Percentiles rank a stretch among this genome's conserved stretches.
These are phyloP conservation scores for Saccharomyces hybrid DNA, from an alignment of 1,139 yeast genomes.

Conservation along the genomic window DNA sequence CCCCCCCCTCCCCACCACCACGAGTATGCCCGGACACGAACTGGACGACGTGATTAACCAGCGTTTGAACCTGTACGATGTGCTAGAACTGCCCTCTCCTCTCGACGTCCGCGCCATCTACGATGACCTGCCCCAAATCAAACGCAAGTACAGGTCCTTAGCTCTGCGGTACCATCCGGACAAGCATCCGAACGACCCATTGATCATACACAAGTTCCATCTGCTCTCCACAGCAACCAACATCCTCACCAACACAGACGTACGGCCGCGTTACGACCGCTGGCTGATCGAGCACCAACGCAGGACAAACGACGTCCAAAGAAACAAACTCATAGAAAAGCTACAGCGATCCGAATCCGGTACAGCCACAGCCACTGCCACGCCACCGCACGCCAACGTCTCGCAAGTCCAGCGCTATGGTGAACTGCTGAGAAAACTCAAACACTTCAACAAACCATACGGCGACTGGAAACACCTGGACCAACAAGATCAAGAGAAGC, in stretches of 20 bases:
- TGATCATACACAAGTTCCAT: slow-evolving; percentile 48
- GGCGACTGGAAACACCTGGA: slow-evolving; percentile 22
- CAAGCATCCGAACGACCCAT: slow-evolving; percentile 72
- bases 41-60: slow-evolving; percentile 1
- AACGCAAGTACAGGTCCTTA: slow-evolving; percentile 78
- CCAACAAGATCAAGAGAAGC: not conserved
- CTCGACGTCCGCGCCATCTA: slow-evolving; percentile 4
- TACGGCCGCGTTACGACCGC: slow-evolving; percentile 49
- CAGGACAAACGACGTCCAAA: not conserved
- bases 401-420: slow-evolving; percentile 22
- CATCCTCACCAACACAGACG: slow-evolving; percentile 47
- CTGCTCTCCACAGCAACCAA: slow-evolving; percentile 57
- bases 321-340: slow-evolving; percentile 10
- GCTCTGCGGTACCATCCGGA: slow-evolving; percentile 90
- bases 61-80: slow-evolving; percentile 17
- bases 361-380: slow-evolving; percentile 2
- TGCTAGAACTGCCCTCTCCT: slow-evolving; percentile 13
- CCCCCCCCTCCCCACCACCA: too few relatives aligned
- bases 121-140: slow-evolving; percentile 40
- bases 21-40: not conserved
- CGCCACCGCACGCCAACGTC: not conserved
- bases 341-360: slow-evolving; percentile 8
- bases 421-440: slow-evolving; percentile 21
- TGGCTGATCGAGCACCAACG: slow-evolving; percentile 13
- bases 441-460: slow-evolving; percentile 19